phyloP scores from a whole-genome alignment of 345 rosid species.

The Lepidium africanum region DNA sequence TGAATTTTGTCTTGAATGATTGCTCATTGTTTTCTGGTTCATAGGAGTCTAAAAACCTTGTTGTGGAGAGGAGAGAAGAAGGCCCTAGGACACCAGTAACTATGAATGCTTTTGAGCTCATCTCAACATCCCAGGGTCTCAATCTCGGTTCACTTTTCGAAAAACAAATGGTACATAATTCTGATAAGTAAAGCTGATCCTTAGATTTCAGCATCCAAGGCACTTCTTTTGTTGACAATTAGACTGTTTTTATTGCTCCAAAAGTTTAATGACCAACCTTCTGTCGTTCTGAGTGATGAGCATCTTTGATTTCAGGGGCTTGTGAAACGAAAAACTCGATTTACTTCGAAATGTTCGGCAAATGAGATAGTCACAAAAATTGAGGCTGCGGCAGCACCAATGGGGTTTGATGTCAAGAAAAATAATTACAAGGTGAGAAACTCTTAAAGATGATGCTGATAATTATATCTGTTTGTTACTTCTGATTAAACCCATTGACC shows the following conservation, averaged over 20 bases:
- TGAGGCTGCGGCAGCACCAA: constrained; percentile 72
- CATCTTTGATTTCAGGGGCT: constrained; percentile 53
- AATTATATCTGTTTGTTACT: background rate
- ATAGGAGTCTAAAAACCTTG: constrained; percentile 66
- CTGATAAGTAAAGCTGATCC: background rate
- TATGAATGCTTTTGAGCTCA: constrained; percentile 98
- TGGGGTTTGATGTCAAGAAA: constrained; percentile 96
- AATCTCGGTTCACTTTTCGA: constrained; percentile 89
- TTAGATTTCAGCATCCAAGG: background rate
- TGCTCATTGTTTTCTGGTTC: constrained; percentile 15
- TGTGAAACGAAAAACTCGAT: constrained; percentile 86
- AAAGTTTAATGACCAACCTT: background rate
- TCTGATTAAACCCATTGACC: background rate
- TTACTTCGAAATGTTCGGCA: constrained; percentile 80
- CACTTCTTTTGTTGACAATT: background rate
- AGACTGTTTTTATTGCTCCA: background rate
- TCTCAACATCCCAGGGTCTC: constrained; percentile 93
- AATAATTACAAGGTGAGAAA: constrained; percentile 72
- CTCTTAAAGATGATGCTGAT: background rate
- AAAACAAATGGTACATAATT: constrained; percentile 74
- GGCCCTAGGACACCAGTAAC: constrained; percentile 62
- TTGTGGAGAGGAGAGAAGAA: constrained; percentile 82
- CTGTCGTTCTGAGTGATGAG: constrained; percentile 5
- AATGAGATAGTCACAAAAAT: constrained; percentile 86
- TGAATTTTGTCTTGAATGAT: constrained; percentile 1